Evolutionary conservation across 2,329 filamentous ascomycete genomes (phyloP), one percentile per base, ranked within the genome.

Genomic region (Fusarium nanum): DNA sequence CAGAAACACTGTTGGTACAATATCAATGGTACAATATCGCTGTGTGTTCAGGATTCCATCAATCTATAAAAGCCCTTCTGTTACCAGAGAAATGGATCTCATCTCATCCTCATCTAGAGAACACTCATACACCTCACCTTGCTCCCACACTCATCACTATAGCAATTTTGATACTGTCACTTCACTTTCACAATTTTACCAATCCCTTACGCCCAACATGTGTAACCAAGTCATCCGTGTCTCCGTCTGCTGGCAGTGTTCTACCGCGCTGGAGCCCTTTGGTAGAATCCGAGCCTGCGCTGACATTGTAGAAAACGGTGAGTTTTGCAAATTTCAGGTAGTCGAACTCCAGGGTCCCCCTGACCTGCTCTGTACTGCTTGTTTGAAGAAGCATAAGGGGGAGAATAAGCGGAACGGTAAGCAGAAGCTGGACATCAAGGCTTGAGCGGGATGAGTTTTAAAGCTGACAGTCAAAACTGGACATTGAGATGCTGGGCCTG

Each of bases 241-340:
- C n/a, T 28, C 65, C 3, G 8, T 27, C 5, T 68, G 64, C 49
- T 68, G 64, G 64, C 44, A 50, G 20, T 68, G 65, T 27, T 41
- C 18, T 7, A 14, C 6, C 1, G 18, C 3, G 18, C 45, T 68
- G 7, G 59, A 68, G 13, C 41, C 53, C 2, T 64, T 64, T 40
- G 65, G 65, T 7, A 54, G 34, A 34, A 28, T 68, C 16, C 47
- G 55, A 16, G 18, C 27, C 10, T 68, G 65, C 28, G 32, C 37
- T 3, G 20, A 53, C 1, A 8, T 53, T 12, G 20, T 30, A 1
- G 14, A 58, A 18, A 41, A 40, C 3, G 37, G 47, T 8, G n/a
- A n/a, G 16, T 30, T 32, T 25, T 68, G 49, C 8, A n/a, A 45
- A 6, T 4, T 47, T 6, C 7, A 20, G 12, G 22, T 23, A 23